A percentile compares a stretch with the other conserved stretches of the same genome.
phyloP scores from a whole-genome alignment of 768 basidiomycete genomes.

The Cystofilobasidium capitatum region DNA sequence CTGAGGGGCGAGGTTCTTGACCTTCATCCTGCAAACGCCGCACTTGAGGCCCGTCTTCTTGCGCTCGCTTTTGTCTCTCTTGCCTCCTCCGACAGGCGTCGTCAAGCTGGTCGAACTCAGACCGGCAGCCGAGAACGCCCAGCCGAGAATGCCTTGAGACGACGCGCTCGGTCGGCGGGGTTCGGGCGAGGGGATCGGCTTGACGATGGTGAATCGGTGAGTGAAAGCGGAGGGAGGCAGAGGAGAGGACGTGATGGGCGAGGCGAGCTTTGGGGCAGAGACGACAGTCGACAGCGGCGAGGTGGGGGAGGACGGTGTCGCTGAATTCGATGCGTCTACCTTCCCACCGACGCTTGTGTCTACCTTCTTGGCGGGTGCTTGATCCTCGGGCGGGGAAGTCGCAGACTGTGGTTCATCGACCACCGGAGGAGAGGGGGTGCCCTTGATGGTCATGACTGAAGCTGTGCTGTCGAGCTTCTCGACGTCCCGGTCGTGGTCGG shows the following conservation, averaged over 20 bases:
- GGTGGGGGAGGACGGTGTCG: not conserved
- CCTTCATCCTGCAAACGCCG: not conserved
- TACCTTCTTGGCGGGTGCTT: not conserved
- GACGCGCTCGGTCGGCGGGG: not conserved
- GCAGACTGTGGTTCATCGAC: not conserved
- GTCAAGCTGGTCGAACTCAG: not conserved
- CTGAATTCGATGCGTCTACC: not conserved
- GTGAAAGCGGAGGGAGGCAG: constrained; percentile 21
- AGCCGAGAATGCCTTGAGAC: constrained; percentile 2
- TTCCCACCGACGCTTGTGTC: not conserved
- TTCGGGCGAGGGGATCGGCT: constrained; percentile 7
- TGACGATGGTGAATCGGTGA: constrained; percentile 23
- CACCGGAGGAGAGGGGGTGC: not conserved
- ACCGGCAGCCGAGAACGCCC: constrained; percentile 3
- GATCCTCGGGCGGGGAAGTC: not conserved
- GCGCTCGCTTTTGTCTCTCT: no score
- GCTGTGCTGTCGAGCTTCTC: not conserved
- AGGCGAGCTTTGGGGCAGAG: not conserved
- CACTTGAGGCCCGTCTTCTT: not conserved
- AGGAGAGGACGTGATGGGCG: not conserved
- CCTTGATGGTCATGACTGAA: constrained; percentile 21
- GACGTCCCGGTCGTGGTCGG: not conserved
- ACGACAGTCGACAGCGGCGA: not conserved
- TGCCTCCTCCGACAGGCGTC: not conserved
- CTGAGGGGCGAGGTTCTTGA: constrained; percentile 7